Conservation (phyloP, 2,329 filamentous ascomycete species). For the Pezicula carpinea region DNA sequence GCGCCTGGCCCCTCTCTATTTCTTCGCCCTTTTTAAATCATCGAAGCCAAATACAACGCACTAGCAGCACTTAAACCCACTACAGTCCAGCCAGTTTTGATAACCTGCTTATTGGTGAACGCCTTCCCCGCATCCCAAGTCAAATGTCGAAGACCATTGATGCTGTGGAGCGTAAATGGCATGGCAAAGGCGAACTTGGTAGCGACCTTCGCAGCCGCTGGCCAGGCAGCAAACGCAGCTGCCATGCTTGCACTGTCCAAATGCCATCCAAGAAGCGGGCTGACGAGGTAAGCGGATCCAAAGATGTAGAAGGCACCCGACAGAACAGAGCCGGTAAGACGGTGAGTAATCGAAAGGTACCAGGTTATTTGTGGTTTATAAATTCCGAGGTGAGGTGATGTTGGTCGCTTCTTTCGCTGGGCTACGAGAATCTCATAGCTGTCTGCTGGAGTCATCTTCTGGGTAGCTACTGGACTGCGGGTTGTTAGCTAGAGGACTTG, state of each 20-base stretch:
- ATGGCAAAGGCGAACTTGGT: conserved; percentile 55
- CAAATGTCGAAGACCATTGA: conserved; percentile 70
- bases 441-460: conserved; percentile 38
- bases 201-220: conserved; percentile 50
- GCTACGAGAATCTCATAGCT: conserved; percentile 55
- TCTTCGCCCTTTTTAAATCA: conserved; percentile 11
- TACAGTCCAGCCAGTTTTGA: conserved; percentile 59
- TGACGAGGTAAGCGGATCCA: conserved; percentile 59
- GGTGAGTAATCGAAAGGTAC: conserved; percentile 55
- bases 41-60: conserved; percentile 31
- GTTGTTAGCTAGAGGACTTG: conserved; percentile 6
- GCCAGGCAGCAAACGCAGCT: conserved; percentile 59
- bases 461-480: conserved; percentile 41
- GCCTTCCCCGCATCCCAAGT: conserved; percentile 61
- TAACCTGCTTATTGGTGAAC: conserved; percentile 60
- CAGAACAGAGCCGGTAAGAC: conserved; percentile 58
- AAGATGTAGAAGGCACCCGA: conserved; percentile 64
- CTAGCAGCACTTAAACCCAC: conserved; percentile 50
- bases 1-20: too few species aligned
- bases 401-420: conserved; percentile 63
- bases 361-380: conserved; percentile 69
- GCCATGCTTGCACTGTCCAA: conserved; percentile 60
- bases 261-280: conserved; percentile 63
- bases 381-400: conserved; percentile 66
- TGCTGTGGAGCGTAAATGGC: conserved; percentile 63